Conservation (phyloP, 306 rosid genomes). For the Castanopsis chinensis region DNA sequence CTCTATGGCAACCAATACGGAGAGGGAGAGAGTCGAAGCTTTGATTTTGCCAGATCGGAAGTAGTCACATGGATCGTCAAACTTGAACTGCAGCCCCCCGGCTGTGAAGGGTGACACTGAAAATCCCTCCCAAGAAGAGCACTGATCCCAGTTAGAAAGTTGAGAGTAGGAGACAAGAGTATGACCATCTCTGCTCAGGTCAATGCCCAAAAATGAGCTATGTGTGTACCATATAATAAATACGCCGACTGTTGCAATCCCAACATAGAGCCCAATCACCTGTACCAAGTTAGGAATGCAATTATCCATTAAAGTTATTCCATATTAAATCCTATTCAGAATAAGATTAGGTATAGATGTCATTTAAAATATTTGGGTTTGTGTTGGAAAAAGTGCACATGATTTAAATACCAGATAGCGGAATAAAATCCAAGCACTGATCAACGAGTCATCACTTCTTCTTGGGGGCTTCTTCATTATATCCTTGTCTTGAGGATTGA, state of each 20-base stretch:
- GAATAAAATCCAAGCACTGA: slow-evolving; percentile 82
- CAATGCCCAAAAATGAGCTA: slow-evolving; percentile 80
- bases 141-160: slow-evolving; percentile 86
- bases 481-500: slow-evolving; percentile 87
- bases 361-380: not conserved
- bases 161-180: slow-evolving; percentile 81
- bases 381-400: too few relatives aligned
- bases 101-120: slow-evolving; percentile 81
- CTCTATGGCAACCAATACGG: slow-evolving; percentile 92
- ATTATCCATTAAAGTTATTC: not conserved
- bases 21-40: slow-evolving; percentile 84
- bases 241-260: slow-evolving; percentile 86
- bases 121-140: slow-evolving; percentile 70
- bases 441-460: slow-evolving; percentile 74
- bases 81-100: slow-evolving; percentile 48
- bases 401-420: slow-evolving; percentile 82
- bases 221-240: slow-evolving; percentile 89
- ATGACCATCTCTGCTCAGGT: slow-evolving; percentile 81
- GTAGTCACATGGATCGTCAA: slow-evolving; percentile 74
- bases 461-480: slow-evolving; percentile 92
- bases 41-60: slow-evolving; percentile 77
- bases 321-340: not conserved
- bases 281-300: slow-evolving; percentile 11
- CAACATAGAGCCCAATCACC: slow-evolving; percentile 90
- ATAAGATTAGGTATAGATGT: not conserved